Percentiles rank a stretch among this genome's conserved stretches.
These are phyloP conservation scores for Eucalyptus guilfoylei DNA, from an alignment of 345 rosid genomes.

Conservation along the genomic window DNA sequence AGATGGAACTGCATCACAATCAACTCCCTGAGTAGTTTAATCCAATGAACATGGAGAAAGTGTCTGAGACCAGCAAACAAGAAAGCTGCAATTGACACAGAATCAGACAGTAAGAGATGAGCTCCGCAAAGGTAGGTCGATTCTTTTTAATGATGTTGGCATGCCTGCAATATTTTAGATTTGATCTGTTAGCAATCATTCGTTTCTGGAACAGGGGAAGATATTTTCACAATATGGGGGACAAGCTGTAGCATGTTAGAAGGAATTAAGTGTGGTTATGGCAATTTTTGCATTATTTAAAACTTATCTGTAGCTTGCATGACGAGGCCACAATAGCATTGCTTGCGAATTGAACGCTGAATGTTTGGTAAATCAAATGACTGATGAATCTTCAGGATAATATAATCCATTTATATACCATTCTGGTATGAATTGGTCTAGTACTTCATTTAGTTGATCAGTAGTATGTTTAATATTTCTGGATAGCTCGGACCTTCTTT, in stretches of 20 bases:
- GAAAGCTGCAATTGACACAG: neutral
- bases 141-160: neutral
- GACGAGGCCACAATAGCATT: neutral
- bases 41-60: neutral
- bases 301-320: neutral
- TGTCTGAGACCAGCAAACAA: neutral
- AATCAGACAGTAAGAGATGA: neutral
- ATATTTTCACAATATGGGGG: neutral
- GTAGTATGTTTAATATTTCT: neutral
- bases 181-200: neutral
- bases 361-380: neutral
- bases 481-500: rapidly evolving
- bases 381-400: neutral
- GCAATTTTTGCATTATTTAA: neutral
- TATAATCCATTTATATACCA: neutral
- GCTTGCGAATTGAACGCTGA: neutral
- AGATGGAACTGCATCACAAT: neutral
- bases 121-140: neutral
- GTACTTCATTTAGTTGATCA: neutral
- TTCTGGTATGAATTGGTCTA: neutral
- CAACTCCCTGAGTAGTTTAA: neutral
- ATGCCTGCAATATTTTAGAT: neutral
- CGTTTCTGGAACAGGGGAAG: neutral
- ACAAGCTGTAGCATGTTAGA: neutral
- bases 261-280: neutral